Evolutionary conservation across 2,329 filamentous ascomycete species (phyloP), one percentile per base, ranked within the genome.

Genomic region (Botrytis deweyae): DNA sequence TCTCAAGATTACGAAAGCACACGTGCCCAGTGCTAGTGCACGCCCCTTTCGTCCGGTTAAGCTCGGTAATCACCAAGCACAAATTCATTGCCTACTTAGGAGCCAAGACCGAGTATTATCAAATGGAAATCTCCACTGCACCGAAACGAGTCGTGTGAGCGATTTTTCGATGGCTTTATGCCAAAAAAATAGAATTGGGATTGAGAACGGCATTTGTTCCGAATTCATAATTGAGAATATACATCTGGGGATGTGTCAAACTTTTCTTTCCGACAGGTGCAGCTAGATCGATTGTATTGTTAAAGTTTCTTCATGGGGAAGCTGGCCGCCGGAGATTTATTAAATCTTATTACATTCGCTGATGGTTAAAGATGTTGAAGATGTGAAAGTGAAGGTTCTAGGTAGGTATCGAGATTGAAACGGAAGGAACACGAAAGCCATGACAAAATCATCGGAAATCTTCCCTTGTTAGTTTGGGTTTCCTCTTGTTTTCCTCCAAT

Each of bases 61-160:
- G 49, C 20, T 58, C 66, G 66, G 66, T 25, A 68, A 68, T 68
- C 16, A 55, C n/a, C 3, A 9, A 64, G 4, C 7, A 55, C n/a
- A 18, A 58, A 18, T 29, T 29, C 52, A 58, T 68, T 22, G 36
- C 25, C 36, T 40, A 29, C 33, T n/a, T 40, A 9, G 14, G 25
- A 22, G 36, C 46, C 65, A 68, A 68, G 65, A 58, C 42, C 4
- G 29, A 49, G 42, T 36, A 49, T 49, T 49, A 46, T 22, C 33
- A 29, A 36, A 68, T 29, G 12, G 46, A 40, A 12, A 20, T 55
- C 36, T 55, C 36, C 36, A 40, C 36, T 68, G 25, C 65, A 22
- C 46, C 36, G 22, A 58, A 55, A 68, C 33, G 16, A 29, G 49
- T 68, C 49, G 65, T 68, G 65, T 68, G 65, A 68, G 65, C 65